phyloP scores from a whole-genome alignment of 495 filamentous ascomycete genomes.

The Terfezia boudieri region DNA sequence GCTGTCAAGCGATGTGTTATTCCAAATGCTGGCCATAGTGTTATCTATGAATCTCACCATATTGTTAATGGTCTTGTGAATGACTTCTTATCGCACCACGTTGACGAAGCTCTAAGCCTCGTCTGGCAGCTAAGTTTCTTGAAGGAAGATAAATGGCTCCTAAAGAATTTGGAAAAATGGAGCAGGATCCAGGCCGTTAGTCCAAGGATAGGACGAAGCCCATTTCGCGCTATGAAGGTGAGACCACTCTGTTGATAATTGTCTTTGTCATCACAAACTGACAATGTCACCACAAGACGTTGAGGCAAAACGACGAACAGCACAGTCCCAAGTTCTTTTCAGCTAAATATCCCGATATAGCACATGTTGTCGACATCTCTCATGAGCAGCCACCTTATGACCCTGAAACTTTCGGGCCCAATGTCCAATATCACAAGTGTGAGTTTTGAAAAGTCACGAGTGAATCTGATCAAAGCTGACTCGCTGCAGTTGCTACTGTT shows the following conservation, averaged over 20 bases:
- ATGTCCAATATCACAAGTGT: constrained; percentile 40
- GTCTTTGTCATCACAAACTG: constrained; percentile 13
- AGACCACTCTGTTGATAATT: constrained; percentile 29
- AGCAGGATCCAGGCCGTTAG: constrained; percentile 55
- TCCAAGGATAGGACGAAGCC: constrained; percentile 41
- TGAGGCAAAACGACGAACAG: constrained; percentile 51
- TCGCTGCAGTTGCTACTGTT: constrained; percentile 41
- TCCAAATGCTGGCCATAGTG: constrained; percentile 59
- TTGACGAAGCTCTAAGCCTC: constrained; percentile 55
- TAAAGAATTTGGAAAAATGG: constrained; percentile 93
- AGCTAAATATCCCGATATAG: constrained; percentile 37
- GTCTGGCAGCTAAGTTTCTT: constrained; percentile 83
- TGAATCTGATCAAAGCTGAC: too few species aligned
- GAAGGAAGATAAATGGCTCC: constrained; percentile 86
- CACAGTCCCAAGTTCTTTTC: constrained; percentile 62
- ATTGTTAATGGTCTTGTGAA: constrained; percentile 61
- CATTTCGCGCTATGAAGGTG: constrained; percentile 60
- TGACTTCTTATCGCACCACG: constrained; percentile 49
- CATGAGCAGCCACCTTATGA: constrained; percentile 49
- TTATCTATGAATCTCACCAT: constrained; percentile 60
- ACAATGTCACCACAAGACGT: constrained; percentile 35
- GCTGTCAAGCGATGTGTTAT: constrained; percentile 49
- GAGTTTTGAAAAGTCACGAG: too few species aligned
- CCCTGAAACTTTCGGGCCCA: constrained; percentile 36
- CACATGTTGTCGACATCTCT: constrained; percentile 44